Evolutionary conservation across 2,329 filamentous ascomycete genomes (phyloP), one percentile per base, ranked within the genome.

Genomic region (Pseudogymnoascus sp.): DNA sequence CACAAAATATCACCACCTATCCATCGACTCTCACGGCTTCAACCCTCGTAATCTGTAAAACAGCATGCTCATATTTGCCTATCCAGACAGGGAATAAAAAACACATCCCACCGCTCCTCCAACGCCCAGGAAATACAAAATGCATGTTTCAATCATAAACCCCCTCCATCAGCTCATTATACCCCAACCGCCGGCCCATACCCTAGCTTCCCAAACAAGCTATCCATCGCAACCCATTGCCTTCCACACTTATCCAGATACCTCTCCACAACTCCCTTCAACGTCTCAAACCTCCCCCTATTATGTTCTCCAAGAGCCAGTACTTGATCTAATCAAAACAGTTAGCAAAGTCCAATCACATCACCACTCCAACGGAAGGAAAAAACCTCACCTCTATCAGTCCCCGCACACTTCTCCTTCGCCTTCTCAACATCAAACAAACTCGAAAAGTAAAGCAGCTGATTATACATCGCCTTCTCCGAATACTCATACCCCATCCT

Each of bases 141-240:
- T 60, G 35, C 35, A 31, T 42, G 33, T 26, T 60, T 60, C 59
- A 38, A 60, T 60, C 35, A 15, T 60, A 40, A 60, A 19, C 35
- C 7, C 5, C 33, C 19, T 4, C 29, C 2, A 35, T 9, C 21
- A 5, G 1, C 40, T 62, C 40, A 50, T 62, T 33, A 62, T 63
- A 60, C 35, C 60, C 60, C 68, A 60, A 69, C 64, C 64, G 65
- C 46, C 64, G 64, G 65, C 42, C 63, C 67, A 71, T 86, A 84
- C 9, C 85, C 85, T 42, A 88, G 70, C 75, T 86, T 87, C 23
- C 84, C 83, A 80, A 96, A 97, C 67, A 97, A 77, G 68, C 81
- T 87, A 75, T 95, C 91, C 93, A 96, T 97, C 68, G 91, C 89
- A 61, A 97, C 93, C 91, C 91, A 96, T 75, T 92, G 89, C 69